Conservation (phyloP, 192 early-diverging fungal genomes). For the Hyaloraphidium curvatum region DNA sequence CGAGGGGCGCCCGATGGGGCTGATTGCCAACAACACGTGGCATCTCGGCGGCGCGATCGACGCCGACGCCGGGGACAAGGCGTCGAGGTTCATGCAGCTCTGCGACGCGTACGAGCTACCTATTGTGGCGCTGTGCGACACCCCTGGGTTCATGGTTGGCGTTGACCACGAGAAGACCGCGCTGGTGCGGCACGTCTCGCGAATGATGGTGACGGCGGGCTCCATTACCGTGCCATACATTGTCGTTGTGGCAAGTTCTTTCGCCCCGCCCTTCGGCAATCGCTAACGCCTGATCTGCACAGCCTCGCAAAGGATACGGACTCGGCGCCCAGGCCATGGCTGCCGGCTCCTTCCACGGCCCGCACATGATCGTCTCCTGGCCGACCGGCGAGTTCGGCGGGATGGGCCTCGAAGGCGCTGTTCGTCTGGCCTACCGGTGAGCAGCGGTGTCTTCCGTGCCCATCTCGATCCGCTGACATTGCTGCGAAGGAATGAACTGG, state of each 20-base stretch:
- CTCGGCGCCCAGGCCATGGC: conserved; percentile 11
- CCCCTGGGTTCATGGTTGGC: conserved; percentile 15
- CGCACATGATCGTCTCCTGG: conserved; percentile 10
- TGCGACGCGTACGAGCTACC: conserved; percentile 9
- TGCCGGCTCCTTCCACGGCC: conserved; percentile 10
- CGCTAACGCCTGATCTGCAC: too few species aligned
- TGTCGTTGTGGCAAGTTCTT: conserved; percentile 8
- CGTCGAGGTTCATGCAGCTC: conserved; percentile 5
- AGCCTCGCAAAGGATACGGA: conserved; percentile 10
- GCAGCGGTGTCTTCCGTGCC: too few species aligned
- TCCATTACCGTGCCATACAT: neutral
- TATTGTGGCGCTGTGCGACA: conserved; percentile 10
- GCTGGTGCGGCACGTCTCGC: conserved; percentile 6
- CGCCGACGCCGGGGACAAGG: conserved; percentile 1
- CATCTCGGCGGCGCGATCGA: conserved; percentile 11
- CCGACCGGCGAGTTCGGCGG: conserved; percentile 12
- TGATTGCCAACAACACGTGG: conserved; percentile 11
- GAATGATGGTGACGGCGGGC: conserved; percentile 6
- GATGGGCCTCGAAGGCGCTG: conserved; percentile 15
- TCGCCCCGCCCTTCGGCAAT: too few species aligned
- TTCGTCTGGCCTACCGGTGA: conserved; percentile 12
- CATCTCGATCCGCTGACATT: too few species aligned
- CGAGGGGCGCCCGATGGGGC: conserved; percentile 6
- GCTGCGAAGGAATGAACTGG: conserved; percentile 12
- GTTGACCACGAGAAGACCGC: conserved; percentile 9